Evolutionary conservation across 306 rosid genomes (phyloP).

Genomic region (Malus sieversii): DNA sequence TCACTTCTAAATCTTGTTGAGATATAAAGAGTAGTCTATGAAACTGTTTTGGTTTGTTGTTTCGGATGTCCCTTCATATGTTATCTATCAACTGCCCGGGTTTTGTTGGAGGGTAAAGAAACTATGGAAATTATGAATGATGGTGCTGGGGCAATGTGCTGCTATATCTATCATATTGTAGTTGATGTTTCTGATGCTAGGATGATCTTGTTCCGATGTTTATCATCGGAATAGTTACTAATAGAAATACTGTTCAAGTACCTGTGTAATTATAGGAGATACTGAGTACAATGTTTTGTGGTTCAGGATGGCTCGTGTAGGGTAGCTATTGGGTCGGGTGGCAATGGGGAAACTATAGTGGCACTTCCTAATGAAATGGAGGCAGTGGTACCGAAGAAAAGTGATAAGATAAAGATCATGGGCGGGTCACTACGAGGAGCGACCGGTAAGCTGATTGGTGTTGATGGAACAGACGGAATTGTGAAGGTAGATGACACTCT

Average conservation of each 20-base stretch:
- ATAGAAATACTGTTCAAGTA: neutral
- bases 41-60: neutral
- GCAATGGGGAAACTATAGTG: constrained; percentile 62
- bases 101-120: neutral
- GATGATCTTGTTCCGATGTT: neutral
- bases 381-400: constrained; percentile 72
- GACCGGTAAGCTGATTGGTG: constrained; percentile 95
- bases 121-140: neutral
- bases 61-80: neutral
- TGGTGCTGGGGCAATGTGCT: neutral
- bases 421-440: constrained; percentile 82
- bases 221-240: neutral
- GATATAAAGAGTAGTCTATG: neutral
- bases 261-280: neutral
- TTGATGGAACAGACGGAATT: constrained; percentile 95
- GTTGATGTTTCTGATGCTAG: neutral
- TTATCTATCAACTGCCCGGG: neutral
- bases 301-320: constrained; percentile 79
- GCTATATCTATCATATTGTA: neutral
- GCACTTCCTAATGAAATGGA: constrained; percentile 68
- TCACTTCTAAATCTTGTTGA: neutral
- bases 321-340: constrained; percentile 67
- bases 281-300: neutral
- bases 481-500: constrained; percentile 88
- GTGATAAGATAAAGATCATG: constrained; percentile 79